Evolutionary conservation across 306 rosid genomes (phyloP).

Genomic region (Cicer chorassanicum): DNA sequence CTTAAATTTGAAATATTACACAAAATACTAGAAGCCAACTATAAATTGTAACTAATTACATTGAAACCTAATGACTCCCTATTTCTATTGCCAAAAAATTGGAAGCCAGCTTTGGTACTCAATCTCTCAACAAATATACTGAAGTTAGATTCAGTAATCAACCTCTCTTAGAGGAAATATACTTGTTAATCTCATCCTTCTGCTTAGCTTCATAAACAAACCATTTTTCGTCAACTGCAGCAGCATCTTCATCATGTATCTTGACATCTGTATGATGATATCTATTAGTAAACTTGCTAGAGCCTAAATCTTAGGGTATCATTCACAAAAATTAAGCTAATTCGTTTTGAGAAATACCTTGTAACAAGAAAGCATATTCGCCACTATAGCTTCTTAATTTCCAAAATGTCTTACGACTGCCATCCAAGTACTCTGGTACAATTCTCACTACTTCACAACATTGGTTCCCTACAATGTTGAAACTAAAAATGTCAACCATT

Average conservation of each 20-base stretch:
- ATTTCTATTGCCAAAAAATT: background rate
- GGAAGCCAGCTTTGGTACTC: background rate
- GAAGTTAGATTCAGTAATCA: background rate
- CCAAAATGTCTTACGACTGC: conserved; percentile 47
- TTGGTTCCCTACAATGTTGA: conserved; percentile 36
- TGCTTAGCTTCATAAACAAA: conserved; percentile 45
- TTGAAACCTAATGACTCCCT: background rate
- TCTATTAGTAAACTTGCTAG: conserved; percentile 24
- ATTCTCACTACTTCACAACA: conserved; percentile 45
- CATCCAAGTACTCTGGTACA: conserved; percentile 42
- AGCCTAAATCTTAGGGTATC: conserved; percentile 28
- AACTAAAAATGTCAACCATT: conserved; percentile 13
- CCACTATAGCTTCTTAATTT: conserved; percentile 34
- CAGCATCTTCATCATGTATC: conserved; percentile 1
- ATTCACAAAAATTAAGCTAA: background rate
- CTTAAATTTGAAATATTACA: background rate
- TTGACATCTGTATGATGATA: conserved; percentile 41
- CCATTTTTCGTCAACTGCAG: conserved; percentile 48
- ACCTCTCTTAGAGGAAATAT: conserved; percentile 45
- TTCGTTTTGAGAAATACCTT: conserved; percentile 47
- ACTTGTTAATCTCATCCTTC: conserved; percentile 37
- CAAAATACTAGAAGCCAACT: background rate
- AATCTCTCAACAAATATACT: background rate
- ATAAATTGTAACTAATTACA: background rate
- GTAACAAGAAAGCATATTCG: conserved; percentile 45